phyloP scores from a whole-genome alignment of 176 grass and related monocot species.

The Secale cereale region DNA sequence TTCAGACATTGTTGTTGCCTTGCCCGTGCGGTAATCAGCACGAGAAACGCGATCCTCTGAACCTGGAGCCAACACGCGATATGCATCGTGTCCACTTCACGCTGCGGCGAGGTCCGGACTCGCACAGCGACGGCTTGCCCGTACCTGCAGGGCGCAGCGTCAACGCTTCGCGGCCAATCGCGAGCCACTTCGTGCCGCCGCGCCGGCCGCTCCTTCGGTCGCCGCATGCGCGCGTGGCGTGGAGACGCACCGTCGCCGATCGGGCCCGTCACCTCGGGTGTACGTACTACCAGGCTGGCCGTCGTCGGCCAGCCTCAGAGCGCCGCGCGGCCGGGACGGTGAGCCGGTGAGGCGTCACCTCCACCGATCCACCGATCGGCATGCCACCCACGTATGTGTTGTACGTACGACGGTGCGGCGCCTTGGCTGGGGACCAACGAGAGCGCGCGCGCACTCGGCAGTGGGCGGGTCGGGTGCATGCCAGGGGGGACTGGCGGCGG shows the following conservation, averaged over 20 bases:
- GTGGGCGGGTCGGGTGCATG: background rate
- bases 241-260: background rate
- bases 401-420: background rate
- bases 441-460: no score
- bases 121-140: background rate
- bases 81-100: slow-evolving; percentile 17
- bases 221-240: background rate
- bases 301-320: background rate
- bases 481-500: slow-evolving; percentile 15
- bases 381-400: background rate
- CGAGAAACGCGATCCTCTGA: background rate
- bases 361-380: background rate
- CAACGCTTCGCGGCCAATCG: slow-evolving; percentile 27
- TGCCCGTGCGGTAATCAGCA: background rate
- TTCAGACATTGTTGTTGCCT: background rate
- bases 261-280: background rate
- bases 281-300: background rate
- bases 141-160: slow-evolving; percentile 15
- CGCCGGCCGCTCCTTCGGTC: background rate
- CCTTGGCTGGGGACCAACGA: background rate
- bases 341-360: background rate
- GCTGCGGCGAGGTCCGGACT: background rate
- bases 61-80: background rate
- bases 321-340: background rate
- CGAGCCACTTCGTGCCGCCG: background rate